phyloP scores from a whole-genome alignment of 441 rosid genomes.

The Gossypium davidsonii region DNA sequence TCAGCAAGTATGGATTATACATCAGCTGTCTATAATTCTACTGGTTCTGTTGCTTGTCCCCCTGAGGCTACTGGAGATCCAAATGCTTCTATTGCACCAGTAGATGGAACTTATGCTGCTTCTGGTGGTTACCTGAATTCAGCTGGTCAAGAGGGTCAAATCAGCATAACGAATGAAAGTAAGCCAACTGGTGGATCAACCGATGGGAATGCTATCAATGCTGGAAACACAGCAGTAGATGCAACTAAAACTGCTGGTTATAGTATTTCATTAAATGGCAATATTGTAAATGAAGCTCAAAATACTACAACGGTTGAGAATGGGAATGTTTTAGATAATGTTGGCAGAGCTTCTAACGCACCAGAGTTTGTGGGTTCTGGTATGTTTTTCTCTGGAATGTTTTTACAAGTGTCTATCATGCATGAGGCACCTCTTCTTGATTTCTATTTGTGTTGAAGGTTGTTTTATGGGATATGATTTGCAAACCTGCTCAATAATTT shows the following conservation, averaged over 20 bases:
- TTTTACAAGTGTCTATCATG: not conserved
- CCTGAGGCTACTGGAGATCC: conserved; percentile 8
- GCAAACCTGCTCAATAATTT: not conserved
- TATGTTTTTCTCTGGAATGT: conserved; percentile 23
- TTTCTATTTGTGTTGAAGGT: not conserved
- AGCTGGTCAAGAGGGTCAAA: conserved; percentile 26
- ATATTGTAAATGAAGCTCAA: conserved; percentile 28
- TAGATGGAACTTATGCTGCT: conserved; percentile 28
- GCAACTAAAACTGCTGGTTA: conserved; percentile 29
- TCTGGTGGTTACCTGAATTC: conserved; percentile 27
- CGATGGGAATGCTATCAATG: conserved; percentile 22
- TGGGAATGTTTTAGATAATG: conserved; percentile 40
- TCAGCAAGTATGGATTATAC: conserved; percentile 34
- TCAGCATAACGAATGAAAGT: conserved; percentile 14
- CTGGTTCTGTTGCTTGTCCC: conserved; percentile 5
- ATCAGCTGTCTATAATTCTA: conserved; percentile 26
- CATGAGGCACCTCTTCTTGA: not conserved
- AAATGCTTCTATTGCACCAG: conserved; percentile 16
- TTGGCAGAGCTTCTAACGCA: conserved; percentile 29
- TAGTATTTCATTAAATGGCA: conserved; percentile 52
- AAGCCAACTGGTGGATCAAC: conserved; percentile 17
- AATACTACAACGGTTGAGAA: conserved; percentile 38
- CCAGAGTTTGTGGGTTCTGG: conserved; percentile 49
- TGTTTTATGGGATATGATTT: not conserved
- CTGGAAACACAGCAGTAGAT: conserved; percentile 18